phyloP scores from a whole-genome alignment of 2,329 filamentous ascomycete species.

The Shiraia bambusicola region DNA sequence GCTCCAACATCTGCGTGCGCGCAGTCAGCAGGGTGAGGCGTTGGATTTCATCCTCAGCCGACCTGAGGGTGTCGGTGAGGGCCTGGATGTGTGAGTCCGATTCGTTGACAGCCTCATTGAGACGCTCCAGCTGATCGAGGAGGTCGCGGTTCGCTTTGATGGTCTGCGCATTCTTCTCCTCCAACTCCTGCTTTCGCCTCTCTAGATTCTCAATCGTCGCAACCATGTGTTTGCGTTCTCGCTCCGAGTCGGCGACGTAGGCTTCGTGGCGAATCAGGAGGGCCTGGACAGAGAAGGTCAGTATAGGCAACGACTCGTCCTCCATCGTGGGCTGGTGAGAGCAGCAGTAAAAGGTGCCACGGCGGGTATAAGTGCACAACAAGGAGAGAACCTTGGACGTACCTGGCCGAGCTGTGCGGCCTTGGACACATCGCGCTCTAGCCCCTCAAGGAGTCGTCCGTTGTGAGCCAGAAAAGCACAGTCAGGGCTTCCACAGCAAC shows the following conservation, averaged over 20 bases:
- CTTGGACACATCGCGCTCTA: conserved; percentile 84
- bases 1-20: conserved; percentile 76
- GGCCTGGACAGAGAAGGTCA: conserved; percentile 76
- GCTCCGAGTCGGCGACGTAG: conserved; percentile 89
- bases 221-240: conserved; percentile 73
- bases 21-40: conserved; percentile 72
- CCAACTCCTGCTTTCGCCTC: conserved; percentile 66
- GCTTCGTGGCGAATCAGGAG: conserved; percentile 89
- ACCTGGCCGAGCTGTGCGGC: conserved; percentile 92
- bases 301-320: conserved; percentile 44
- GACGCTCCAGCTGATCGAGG: conserved; percentile 77
- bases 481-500: conserved; percentile 82
- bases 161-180: conserved; percentile 73
- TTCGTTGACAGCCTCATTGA: conserved; percentile 77
- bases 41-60: conserved; percentile 75
- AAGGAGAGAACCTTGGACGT: conserved; percentile 49
- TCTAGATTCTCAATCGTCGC: conserved; percentile 75
- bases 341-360: conserved; percentile 12
- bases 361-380: conserved; percentile 7
- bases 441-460: conserved; percentile 70
- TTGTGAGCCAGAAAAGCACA: conserved; percentile 84
- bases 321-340: conserved; percentile 37
- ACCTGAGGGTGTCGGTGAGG: conserved; percentile 74
- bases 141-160: conserved; percentile 82
- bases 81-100: conserved; percentile 78